Conservation (phyloP, 2,329 filamentous ascomycete species). For the Aspergillus sp. region DNA sequence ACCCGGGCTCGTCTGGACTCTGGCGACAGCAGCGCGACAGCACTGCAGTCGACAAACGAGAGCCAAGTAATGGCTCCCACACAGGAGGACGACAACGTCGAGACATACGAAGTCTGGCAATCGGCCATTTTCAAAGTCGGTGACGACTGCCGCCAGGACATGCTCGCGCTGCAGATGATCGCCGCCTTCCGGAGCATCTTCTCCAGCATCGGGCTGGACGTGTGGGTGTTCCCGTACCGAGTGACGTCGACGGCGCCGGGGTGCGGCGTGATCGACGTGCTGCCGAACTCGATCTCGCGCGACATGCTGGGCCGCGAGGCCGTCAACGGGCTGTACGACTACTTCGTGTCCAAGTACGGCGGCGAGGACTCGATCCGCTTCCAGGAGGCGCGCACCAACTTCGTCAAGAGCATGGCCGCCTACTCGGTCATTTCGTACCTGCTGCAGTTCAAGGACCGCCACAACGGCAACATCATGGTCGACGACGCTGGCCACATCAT, state of each 20-base stretch:
- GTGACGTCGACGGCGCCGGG: slow-evolving; percentile 96
- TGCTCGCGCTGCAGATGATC: slow-evolving; percentile 96
- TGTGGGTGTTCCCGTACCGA: slow-evolving; percentile 94
- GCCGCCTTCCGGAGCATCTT: slow-evolving; percentile 97
- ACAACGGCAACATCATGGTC: slow-evolving; percentile 99
- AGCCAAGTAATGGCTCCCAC: not conserved
- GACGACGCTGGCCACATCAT: slow-evolving; percentile 96
- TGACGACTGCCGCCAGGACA: slow-evolving; percentile 96
- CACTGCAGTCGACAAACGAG: not conserved
- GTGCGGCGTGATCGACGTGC: slow-evolving; percentile 95
- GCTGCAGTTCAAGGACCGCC: slow-evolving; percentile 97
- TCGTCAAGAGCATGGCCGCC: slow-evolving; percentile 98
- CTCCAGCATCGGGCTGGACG: slow-evolving; percentile 88
- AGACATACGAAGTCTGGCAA: slow-evolving; percentile 93
- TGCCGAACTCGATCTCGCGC: slow-evolving; percentile 95
- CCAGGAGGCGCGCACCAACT: slow-evolving; percentile 93
- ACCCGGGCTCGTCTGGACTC: slow-evolving; percentile 45
- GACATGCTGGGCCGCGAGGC: slow-evolving; percentile 98
- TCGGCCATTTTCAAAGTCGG: slow-evolving; percentile 99
- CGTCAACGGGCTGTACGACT: slow-evolving; percentile 97
- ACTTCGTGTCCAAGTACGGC: slow-evolving; percentile 96
- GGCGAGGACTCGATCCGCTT: slow-evolving; percentile 93
- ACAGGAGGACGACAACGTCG: slow-evolving; percentile 30
- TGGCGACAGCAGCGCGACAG: slow-evolving; percentile 23
- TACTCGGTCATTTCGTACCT: slow-evolving; percentile 97